Evolutionary conservation across 2,329 filamentous ascomycete genomes (phyloP), one percentile per base, ranked within the genome.

Genomic region (Dactylellina drechsleri): DNA sequence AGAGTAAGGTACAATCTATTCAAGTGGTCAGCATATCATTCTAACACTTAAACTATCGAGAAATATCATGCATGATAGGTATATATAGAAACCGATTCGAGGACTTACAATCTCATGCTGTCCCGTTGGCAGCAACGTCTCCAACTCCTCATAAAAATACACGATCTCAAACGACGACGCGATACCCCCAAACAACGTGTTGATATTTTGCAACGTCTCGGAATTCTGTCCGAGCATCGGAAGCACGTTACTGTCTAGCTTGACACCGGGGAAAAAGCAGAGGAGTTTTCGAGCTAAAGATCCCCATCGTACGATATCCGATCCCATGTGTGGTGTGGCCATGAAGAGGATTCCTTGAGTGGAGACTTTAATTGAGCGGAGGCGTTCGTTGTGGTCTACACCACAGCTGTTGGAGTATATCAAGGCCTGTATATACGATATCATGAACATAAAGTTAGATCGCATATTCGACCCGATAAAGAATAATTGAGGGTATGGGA

Each of bases 341-440:
- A 93, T 84, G 80, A 93, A 93, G 40, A 93, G 84, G 68, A 93
- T 87, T 23, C 88, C 91, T 79, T 89, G 93, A 0, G 91, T 93
- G 0, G 77, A 78, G 31, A 78, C 77, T 52, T 76, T 78, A 50
- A 79, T 79, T 15, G 78, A 79, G 12, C 79, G 78, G 4, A 79
- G 74, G n/a, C 78, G 74, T 53, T 74, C 62, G 61, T 79, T 79
- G 47, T 79, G 79, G 41, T 76, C 76, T 31, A 78, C 77, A 45
- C 77, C 78, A 36, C 74, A 79, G 41, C 61, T 77, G 50, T 66
- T 77, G 31, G 78, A 79, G 62, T 79, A 78, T 66, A 78, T 79
- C 5, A 79, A 61, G 31, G 77, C 78, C 78, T 79, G 31, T 4
- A 50, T 28, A 26, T 45, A 47, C 10, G 66, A 68, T 43, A 43